Percentiles rank a stretch among this genome's conserved stretches.
These are phyloP conservation scores for Penicillium janthinellum DNA, from an alignment of 2,329 filamentous ascomycete species.

Conservation along the genomic window DNA sequence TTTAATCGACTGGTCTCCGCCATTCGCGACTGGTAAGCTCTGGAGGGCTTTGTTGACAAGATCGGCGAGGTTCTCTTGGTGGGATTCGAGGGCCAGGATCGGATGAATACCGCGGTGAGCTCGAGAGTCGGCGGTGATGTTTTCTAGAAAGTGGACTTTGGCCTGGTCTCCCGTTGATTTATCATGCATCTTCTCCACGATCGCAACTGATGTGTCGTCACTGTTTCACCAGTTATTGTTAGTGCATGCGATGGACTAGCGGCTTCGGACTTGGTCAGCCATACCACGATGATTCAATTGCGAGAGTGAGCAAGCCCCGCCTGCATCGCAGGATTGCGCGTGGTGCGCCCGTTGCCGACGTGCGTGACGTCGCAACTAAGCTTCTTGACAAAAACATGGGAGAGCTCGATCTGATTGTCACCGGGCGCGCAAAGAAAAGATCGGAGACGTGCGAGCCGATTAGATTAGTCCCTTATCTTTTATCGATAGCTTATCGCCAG, in stretches of 20 bases:
- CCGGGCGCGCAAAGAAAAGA: conserved; percentile 23
- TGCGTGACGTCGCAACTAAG: conserved; percentile 24
- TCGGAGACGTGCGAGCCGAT: conserved; percentile 33
- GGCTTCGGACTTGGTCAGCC: conserved; percentile 3
- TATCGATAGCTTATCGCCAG: background rate
- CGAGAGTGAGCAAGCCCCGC: conserved; percentile 47
- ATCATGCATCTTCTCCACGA: conserved; percentile 63
- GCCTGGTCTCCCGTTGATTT: conserved; percentile 40
- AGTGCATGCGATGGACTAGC: background rate
- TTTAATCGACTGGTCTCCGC: conserved; percentile 16
- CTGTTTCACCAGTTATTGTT: conserved; percentile 40
- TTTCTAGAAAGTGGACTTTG: conserved; percentile 74
- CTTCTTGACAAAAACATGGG: conserved; percentile 31
- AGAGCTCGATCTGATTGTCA: conserved; percentile 1
- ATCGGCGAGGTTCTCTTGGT: conserved; percentile 68
- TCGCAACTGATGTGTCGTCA: conserved; percentile 88
- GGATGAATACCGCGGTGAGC: conserved; percentile 79
- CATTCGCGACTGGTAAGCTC: conserved; percentile 51
- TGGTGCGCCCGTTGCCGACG: conserved; percentile 12
- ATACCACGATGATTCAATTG: conserved; percentile 52
- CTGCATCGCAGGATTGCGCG: conserved; percentile 8
- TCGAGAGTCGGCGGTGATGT: conserved; percentile 77
- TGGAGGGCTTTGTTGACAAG: conserved; percentile 67
- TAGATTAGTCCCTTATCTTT: conserved; percentile 23
- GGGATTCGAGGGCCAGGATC: conserved; percentile 70